These are phyloP conservation scores for Fallopia convolvulus DNA, from an alignment of 148 eudicot species.

Conservation along the genomic window DNA sequence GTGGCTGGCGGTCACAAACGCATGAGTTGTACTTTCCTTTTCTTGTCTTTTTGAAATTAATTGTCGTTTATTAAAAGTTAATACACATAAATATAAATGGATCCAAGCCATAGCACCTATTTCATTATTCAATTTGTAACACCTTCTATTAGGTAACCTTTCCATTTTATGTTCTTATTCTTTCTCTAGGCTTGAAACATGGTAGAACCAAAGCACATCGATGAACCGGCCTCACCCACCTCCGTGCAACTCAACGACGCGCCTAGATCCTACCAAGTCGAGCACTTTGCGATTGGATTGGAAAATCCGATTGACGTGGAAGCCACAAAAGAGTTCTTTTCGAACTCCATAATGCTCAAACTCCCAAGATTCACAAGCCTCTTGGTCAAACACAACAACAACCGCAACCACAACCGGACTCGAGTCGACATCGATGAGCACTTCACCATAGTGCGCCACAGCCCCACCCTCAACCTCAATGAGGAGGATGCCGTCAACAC, in stretches of 20 bases:
- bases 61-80: too few relatives aligned
- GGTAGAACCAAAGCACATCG: not conserved
- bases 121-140: too few relatives aligned
- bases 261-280: constrained; percentile 24
- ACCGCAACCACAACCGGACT: constrained; percentile 33
- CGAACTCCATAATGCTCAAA: constrained; percentile 30
- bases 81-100: too few relatives aligned
- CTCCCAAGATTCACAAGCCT: constrained; percentile 63
- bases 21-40: too few relatives aligned
- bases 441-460: constrained; percentile 22
- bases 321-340: constrained; percentile 23
- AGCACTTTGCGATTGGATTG: constrained; percentile 31
- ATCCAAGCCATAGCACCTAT: too few relatives aligned
- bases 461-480: not conserved
- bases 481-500: constrained; percentile 26
- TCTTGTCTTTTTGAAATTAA: too few relatives aligned
- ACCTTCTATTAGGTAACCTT: too few relatives aligned
- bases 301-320: constrained; percentile 32
- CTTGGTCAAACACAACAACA: constrained; percentile 22
- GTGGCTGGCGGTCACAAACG: too few relatives aligned
- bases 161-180: too few relatives aligned
- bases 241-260: not conserved
- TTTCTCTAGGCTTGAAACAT: not conserved
- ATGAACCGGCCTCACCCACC: not conserved
- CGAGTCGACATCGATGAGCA: constrained; percentile 41